These are phyloP conservation scores for Silene uniflora DNA, from an alignment of 148 eudicot genomes.

Conservation along the genomic window DNA sequence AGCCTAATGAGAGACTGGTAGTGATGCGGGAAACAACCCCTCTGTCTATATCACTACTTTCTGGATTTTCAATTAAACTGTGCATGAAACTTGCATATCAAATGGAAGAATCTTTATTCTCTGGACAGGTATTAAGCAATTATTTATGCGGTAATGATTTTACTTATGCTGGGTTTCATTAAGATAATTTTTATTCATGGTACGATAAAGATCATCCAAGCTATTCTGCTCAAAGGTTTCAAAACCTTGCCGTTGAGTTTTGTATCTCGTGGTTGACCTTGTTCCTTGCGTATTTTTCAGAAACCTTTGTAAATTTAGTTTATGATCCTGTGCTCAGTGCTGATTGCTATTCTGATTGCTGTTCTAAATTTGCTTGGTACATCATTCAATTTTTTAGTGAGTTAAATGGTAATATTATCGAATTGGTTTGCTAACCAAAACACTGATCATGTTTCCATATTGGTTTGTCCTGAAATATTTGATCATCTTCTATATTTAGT, in stretches of 20 bases:
- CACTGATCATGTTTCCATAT: too few relatives aligned
- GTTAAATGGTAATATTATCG: too few relatives aligned
- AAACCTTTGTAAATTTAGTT: background rate
- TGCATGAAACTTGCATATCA: constrained; percentile 68
- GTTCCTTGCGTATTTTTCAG: background rate
- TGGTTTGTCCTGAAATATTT: background rate
- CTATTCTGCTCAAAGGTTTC: background rate
- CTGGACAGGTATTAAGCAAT: constrained; percentile 65
- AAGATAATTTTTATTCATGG: background rate
- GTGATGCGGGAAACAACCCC: constrained; percentile 94
- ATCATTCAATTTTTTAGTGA: too few relatives aligned
- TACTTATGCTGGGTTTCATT: background rate
- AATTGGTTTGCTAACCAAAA: too few relatives aligned
- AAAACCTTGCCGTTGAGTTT: background rate
- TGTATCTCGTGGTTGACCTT: background rate
- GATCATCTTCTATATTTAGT: background rate
- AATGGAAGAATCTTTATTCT: constrained; percentile 92
- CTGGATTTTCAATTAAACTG: constrained; percentile 83
- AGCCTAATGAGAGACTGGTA: constrained; percentile 70
- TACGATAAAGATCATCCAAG: background rate
- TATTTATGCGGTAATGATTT: constrained; percentile 7
- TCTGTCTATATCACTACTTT: constrained; percentile 69
- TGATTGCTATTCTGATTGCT: background rate
- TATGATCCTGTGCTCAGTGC: background rate
- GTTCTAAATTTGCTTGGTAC: background rate